Percentiles rank a stretch among this genome's conserved stretches.
These are phyloP conservation scores for Yamadazyma sp. DNA, from an alignment of 805 yeast species.

Conservation along the genomic window DNA sequence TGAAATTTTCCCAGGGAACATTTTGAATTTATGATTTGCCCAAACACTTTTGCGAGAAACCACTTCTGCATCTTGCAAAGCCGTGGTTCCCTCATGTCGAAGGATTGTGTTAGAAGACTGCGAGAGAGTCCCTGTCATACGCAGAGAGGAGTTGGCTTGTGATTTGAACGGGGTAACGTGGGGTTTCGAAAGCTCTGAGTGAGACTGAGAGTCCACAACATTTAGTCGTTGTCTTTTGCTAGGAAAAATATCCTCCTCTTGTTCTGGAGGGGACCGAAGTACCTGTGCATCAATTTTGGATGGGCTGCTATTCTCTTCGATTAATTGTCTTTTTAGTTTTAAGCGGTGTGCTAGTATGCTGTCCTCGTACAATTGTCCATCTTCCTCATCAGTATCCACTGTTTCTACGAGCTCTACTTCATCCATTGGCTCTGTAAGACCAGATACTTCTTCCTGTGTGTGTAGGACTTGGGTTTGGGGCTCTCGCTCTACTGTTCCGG, in stretches of 20 bases:
- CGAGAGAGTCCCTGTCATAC: no score
- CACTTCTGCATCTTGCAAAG: slow-evolving; percentile 10
- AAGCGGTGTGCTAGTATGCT: slow-evolving; percentile 26
- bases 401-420: slow-evolving; percentile 11
- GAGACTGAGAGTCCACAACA: slow-evolving; percentile 1
- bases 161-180: no score
- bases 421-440: neutral
- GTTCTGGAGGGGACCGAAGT: slow-evolving; percentile 3
- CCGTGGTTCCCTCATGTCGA: slow-evolving; percentile 16
- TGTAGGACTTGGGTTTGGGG: slow-evolving; percentile 34
- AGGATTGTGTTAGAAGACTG: slow-evolving; percentile 6
- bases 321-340: slow-evolving; percentile 8
- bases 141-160: no score
- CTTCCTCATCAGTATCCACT: slow-evolving; percentile 17
- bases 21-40: slow-evolving; percentile 50
- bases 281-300: slow-evolving; percentile 4
- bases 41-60: slow-evolving; percentile 43
- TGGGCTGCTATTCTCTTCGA: slow-evolving; percentile 6
- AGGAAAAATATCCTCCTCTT: no score
- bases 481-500: slow-evolving; percentile 22
- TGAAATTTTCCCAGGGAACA: slow-evolving; percentile 50
- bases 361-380: slow-evolving; percentile 20
- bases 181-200: no score
- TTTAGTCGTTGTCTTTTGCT: neutral
- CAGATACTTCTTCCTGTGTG: slow-evolving; percentile 22